phyloP scores from a whole-genome alignment of 2,329 filamentous ascomycete species.

The Scopulariopsis brevicaulis region DNA sequence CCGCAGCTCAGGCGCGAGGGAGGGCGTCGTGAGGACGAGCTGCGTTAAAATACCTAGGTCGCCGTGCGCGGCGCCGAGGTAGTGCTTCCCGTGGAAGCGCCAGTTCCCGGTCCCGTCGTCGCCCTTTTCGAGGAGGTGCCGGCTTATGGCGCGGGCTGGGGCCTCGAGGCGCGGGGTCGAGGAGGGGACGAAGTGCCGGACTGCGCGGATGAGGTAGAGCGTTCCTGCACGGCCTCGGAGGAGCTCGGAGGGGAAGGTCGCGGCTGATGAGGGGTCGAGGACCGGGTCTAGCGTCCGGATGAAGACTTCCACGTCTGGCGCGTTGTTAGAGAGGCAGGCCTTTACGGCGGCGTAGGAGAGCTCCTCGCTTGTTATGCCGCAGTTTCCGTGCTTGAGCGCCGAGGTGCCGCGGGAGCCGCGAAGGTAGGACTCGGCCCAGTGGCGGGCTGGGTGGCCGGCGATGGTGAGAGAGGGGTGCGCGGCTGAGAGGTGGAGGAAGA shows the following conservation, averaged over 20 bases:
- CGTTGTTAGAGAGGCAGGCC: constrained; percentile 27
- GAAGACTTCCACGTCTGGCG: constrained; percentile 23
- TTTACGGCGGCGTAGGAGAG: constrained; percentile 32
- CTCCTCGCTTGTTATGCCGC: constrained; percentile 37
- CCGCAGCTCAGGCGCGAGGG: constrained; percentile 36
- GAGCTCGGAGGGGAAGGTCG: constrained; percentile 41
- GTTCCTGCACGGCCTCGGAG: constrained; percentile 57
- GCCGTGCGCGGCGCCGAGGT: constrained; percentile 51
- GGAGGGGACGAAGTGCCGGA: constrained; percentile 42
- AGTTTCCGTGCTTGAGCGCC: constrained; percentile 26
- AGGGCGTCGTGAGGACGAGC: constrained; percentile 45
- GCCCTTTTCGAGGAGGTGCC: constrained; percentile 43
- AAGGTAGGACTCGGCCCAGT: constrained; percentile 38
- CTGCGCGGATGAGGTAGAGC: constrained; percentile 55
- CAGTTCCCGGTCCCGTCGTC: constrained; percentile 35
- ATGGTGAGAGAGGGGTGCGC: constrained; percentile 30
- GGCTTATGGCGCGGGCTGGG: constrained; percentile 43
- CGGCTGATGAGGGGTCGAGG: constrained; percentile 13
- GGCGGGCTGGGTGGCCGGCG: constrained; percentile 23
- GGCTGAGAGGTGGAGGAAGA: constrained; percentile 37
- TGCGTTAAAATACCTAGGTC: constrained; percentile 62
- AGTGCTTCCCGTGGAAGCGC: constrained; percentile 52
- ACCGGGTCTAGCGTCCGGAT: constrained; percentile 25
- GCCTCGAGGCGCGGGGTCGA: constrained; percentile 36
- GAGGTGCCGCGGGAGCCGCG: constrained; percentile 21